Evolutionary conservation across 495 filamentous ascomycete species (phyloP), one percentile per base, ranked within the genome.

Genomic region (Aspergillus saccharolyticus): DNA sequence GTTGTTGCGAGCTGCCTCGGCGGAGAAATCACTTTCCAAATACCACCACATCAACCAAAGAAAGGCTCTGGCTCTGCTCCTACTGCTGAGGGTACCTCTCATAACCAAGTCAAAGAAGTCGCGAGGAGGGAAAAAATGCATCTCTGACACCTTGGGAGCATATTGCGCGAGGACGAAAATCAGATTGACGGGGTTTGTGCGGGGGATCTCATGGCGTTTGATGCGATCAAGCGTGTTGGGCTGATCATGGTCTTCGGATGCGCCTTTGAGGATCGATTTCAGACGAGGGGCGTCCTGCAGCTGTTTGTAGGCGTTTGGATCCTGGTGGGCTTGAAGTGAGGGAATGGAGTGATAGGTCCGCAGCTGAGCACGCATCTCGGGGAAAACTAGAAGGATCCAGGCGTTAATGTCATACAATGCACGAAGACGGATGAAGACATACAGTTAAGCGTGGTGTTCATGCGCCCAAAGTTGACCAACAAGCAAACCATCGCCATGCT

Each of bases 401-500:
- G 28, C 12, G 46, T 60, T 48, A 70, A 62, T 55, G 57, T 24
- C 42, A 15, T 28, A 28, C 16, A 54, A n/a, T 1, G 19, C n/a
- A 54, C 4, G 0, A 30, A 21, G 24, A 42, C 15, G 22, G 16
- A 17, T 19, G 58, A 57, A 45, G 55, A 68, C 82, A 62, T 79
- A 97, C 93, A 98, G 70, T 98, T 98, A 20, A 98, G 77, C 0
- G 94, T 98, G 16, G 94, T 98, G 72, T 98, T 98, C 95, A 98
- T 98, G 57, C 94, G 81, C 44, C 94, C 94, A 60, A 98, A 87
- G 69, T 98, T 98, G 65, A 98, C 94, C 66, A 98, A 76, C 65
- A 98, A 74, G 76, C 94, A 98, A 56, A 98, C 91, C 94, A 98
- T 98, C 9, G 94, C 94, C 95, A 98, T 98, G 66, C 89, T 90